These are phyloP conservation scores for Candida bentonensis DNA, from an alignment of 805 yeast genomes.

Conservation along the genomic window DNA sequence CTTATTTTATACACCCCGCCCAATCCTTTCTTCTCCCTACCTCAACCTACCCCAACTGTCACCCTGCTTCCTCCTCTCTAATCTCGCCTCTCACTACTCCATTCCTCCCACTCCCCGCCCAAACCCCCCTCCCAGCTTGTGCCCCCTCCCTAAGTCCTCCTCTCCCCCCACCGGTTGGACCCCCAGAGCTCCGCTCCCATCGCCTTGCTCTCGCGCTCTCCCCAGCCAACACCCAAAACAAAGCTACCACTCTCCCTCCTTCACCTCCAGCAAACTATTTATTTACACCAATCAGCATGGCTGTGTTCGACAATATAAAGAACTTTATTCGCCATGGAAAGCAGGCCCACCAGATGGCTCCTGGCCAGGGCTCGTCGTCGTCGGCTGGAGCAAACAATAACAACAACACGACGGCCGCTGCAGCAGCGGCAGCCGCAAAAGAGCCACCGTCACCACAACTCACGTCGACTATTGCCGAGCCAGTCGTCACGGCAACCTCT, in stretches of 20 bases:
- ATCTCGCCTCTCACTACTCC: too few relatives aligned
- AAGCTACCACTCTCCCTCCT: not conserved
- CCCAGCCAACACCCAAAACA: not conserved
- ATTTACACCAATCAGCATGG: constrained; percentile 7
- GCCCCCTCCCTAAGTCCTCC: not conserved
- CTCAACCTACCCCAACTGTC: too few relatives aligned
- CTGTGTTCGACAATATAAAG: constrained; percentile 32
- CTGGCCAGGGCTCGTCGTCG: constrained; percentile 1
- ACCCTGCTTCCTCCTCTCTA: too few relatives aligned
- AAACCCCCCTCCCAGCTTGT: too few relatives aligned
- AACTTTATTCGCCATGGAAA: constrained; percentile 54
- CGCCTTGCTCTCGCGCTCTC: too few relatives aligned
- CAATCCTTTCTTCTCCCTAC: too few relatives aligned
- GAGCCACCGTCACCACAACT: constrained; percentile 2
- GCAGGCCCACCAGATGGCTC: constrained; percentile 30
- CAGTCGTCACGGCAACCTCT: constrained; percentile 3
- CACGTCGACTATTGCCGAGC: constrained; percentile 3
- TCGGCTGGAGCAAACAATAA: constrained; percentile 3
- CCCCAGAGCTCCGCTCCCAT: not conserved
- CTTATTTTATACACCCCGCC: too few relatives aligned
- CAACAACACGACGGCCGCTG: constrained; percentile 3
- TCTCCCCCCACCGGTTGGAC: not conserved
- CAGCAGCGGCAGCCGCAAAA: too few relatives aligned
- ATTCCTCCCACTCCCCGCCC: too few relatives aligned
- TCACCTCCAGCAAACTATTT: not conserved